Evolutionary conservation across 2,329 filamentous ascomycete species (phyloP), one percentile per base, ranked within the genome.

Genomic region (Exophiala aquamarina): DNA sequence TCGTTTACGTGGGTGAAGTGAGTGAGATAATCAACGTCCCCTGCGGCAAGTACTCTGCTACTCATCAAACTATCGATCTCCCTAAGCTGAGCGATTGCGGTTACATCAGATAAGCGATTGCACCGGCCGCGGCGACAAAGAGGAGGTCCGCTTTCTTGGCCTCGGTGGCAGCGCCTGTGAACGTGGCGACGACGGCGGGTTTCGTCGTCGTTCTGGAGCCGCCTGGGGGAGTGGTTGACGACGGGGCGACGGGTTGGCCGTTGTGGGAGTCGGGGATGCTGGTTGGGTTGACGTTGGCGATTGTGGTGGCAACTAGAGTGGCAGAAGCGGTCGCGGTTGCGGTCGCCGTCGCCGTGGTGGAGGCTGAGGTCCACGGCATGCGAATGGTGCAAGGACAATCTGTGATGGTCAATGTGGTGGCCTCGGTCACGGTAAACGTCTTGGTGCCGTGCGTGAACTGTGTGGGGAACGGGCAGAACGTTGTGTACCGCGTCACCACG

Each of bases 401-500:
- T 17, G 42, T 43, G 46, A 55, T 51, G 29, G 51, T 55, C 17
- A 54, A 36, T 4, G 51, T 54, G 17, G 50, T 54, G 5, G 51
- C 45, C 34, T 44, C 29, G 19, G 51, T 49, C 5, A 49, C 51
- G 21, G 38, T 48, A 26, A 54, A 53, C 9, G 51, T 54, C 14
- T 18, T 13, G 7, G 21, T 26, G 35, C 35, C 35, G 15, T 44
- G 31, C 23, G 31, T 20, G 20, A 44, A 13, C 8, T 18, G 44
- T 20, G 50, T 49, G 17, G 49, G 28, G 20, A 7, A 23, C 3
- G 50, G 51, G 44, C 51, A 54, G 50, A 32, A 54, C 17, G 48
- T 52, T 15, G 48, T 52, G 41, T 20, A 41, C 10, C 26, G 14
- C 11, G 47, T 50, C 26, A 50, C 41, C 11, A 37, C 15, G 4